Evolutionary conservation across 78 protist species (phyloP), one percentile per base, ranked within the genome.

Genomic region (Dictyostelium purpureum): DNA sequence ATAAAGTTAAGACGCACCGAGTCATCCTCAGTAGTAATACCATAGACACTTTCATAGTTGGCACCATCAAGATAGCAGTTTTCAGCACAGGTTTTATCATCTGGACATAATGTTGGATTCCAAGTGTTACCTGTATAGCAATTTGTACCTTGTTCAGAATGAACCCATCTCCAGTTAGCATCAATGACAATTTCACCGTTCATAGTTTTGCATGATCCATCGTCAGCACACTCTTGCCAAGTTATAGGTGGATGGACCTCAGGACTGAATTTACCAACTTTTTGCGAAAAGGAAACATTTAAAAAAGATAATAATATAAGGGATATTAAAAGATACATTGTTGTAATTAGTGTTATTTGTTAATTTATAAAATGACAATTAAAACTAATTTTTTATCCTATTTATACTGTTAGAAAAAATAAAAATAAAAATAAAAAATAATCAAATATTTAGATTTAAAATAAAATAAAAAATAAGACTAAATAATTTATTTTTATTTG

Each of bases 141-240:
- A 52, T 94, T 94, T 66, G 85, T 33, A n/a, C 89, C 89, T 67
- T 67, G 78, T 2, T 1, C 43, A 26, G 49, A 19, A 31, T 93
- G 96, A 21, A 69, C 66, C 96, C 96, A 89, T 52, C 96, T 79
- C 94, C 94, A 73, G 45, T 93, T 93, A 28, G 96, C 87, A 73
- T 89, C 95, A 24, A 91, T 61, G 16, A 69, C 78, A 40, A 75
- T 49, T 19, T 75, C 81, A 19, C 89, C 79, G 7, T 81, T 14
- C 6, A 24, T 31, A 6, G 54, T 66, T 16, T 19, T 28, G 35
- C 95, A 91, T 6, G 26, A 9, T 0, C 95, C 95, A 54, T 47
- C 77, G 6, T 6, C 54, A 14, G 18, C 5, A 2, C 94, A 89
- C 26, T 73, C 4, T 85, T 89, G 79, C 70, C 71, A 81, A 1